Evolutionary conservation across 768 basidiomycete species (phyloP), one percentile per base, ranked within the genome.

Genomic region (Pisolithus microcarpus): DNA sequence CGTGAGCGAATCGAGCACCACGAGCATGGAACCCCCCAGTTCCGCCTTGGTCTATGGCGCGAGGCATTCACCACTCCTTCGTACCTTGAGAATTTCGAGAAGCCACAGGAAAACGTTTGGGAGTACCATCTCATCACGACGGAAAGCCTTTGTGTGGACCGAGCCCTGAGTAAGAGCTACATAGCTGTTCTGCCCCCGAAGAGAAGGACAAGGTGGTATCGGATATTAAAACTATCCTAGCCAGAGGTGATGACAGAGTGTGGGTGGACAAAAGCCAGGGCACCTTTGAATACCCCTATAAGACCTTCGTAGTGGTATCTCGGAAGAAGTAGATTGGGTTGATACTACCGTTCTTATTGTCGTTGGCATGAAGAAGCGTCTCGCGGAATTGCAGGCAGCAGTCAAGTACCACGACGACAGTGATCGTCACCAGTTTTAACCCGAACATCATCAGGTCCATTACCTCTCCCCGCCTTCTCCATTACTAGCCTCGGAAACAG

Each of bases 131-230:
- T 86, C 10, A 70, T 72, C 7, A 74, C 78, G 0, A 82, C 78
- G 2, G 69, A 75, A 30, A 72, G 86, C 11, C 71, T 71, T 18
- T 81, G 77, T 7, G 68, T 88, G 36, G 73, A 90, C 48, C 73
- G 92, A 46, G 83, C 83, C 2, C 72, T 74, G 52, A 91, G 83
- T 68, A 96, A 95, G 72, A 92, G 89, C 56, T 96, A 93, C 65
- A 81, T 93, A 40, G 75, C 85, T 0, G 66, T 84, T 19, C 72
- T 85, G 34, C 68, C 76, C 76, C 75, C 2, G 75, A 75, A n/a
- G 76, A 81, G 58, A 85, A 78, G 66, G 65, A 65, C 11, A 69
- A 74, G 38, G 74, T 92, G 31, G 64, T 67, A 21, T 57, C 69
- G 9, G 73, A 79, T 43, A 62, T 91, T 24, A 68, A 73, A 40